Evolutionary conservation across 2,329 filamentous ascomycete species (phyloP).

Genomic region (Sporothrix variecibatus): DNA sequence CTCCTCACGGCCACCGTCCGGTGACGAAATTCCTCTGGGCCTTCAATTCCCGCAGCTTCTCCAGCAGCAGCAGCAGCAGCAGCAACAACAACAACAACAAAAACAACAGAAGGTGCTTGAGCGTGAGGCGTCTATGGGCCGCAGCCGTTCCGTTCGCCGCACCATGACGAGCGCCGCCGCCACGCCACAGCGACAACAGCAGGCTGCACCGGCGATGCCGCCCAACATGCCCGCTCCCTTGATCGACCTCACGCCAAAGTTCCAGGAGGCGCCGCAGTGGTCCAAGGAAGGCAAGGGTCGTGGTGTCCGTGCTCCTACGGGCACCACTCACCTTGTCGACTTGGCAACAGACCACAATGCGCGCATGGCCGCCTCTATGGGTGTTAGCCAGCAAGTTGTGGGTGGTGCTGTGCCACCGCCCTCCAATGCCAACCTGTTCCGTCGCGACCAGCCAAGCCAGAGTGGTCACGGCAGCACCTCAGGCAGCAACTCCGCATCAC

Average conservation of each 20-base stretch:
- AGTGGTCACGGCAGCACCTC: background rate
- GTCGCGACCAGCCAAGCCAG: conserved; percentile 18
- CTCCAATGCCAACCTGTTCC: conserved; percentile 12
- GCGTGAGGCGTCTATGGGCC: conserved; percentile 15
- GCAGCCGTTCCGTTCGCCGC: conserved; percentile 22
- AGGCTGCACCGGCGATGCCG: conserved; percentile 35
- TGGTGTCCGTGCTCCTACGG: conserved; percentile 45
- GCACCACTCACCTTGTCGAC: conserved; percentile 50
- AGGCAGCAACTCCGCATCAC: background rate
- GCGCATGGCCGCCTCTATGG: background rate
- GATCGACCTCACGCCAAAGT: conserved; percentile 66
- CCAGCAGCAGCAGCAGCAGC: conserved; percentile 30
- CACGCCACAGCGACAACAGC: background rate
- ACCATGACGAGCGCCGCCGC: background rate
- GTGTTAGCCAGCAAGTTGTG: background rate
- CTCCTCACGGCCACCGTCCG: conserved; percentile 25
- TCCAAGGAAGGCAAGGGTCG: conserved; percentile 54
- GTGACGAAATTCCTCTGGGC: conserved; percentile 27
- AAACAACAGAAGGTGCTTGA: conserved; percentile 42
- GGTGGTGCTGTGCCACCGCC: conserved; percentile 7
- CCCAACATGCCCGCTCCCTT: conserved; percentile 56
- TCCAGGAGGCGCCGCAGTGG: conserved; percentile 64
- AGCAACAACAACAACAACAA: conserved; percentile 45
- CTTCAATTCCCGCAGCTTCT: conserved; percentile 26
- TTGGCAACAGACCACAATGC: conserved; percentile 41